Percentiles rank a stretch among this genome's conserved stretches.
Conservation (phyloP, 192 early-diverging fungal species). For the Kickxella alabastrina region DNA sequence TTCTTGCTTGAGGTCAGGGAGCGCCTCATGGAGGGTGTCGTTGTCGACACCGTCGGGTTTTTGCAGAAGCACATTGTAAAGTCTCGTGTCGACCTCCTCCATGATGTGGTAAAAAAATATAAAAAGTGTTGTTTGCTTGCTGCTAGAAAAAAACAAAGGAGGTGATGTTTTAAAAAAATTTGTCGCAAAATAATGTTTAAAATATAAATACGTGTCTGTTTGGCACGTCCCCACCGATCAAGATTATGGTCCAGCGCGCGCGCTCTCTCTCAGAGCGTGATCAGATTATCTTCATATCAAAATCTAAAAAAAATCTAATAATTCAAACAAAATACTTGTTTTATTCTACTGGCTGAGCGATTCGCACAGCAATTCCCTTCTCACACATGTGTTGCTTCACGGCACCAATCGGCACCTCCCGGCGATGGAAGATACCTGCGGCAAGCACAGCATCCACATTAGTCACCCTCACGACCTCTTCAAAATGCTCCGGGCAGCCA, state of each 20-base stretch:
- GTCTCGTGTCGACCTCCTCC: constrained; percentile 10
- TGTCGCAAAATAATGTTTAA: too few species aligned
- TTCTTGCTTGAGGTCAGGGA: constrained; percentile 14
- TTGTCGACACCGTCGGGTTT: constrained; percentile 15
- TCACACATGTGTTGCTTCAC: constrained; percentile 75
- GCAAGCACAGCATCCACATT: constrained; percentile 94
- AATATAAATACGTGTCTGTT: too few species aligned
- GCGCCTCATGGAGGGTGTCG: constrained; percentile 8
- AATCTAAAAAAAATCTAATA: too few species aligned
- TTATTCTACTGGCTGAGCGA: too few species aligned
- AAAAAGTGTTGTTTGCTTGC: too few species aligned
- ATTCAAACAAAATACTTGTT: too few species aligned
- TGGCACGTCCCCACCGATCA: too few species aligned
- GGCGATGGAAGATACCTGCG: constrained; percentile 97
- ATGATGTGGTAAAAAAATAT: constrained; percentile 1
- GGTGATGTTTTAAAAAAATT: constrained; percentile 8
- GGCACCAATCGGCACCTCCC: constrained; percentile 82
- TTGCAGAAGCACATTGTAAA: constrained; percentile 21
- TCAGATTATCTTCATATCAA: too few species aligned
- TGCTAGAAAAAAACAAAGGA: too few species aligned
- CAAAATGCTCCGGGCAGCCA: constrained; percentile 82
- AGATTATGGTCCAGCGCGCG: too few species aligned
- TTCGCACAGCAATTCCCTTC: constrained; percentile 56
- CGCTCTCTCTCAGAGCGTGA: too few species aligned
- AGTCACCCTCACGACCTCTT: constrained; percentile 77